Percentiles rank a stretch among this genome's conserved stretches.
Conservation (phyloP, 129 eudicot genomes). For the Glebionis coronaria region DNA sequence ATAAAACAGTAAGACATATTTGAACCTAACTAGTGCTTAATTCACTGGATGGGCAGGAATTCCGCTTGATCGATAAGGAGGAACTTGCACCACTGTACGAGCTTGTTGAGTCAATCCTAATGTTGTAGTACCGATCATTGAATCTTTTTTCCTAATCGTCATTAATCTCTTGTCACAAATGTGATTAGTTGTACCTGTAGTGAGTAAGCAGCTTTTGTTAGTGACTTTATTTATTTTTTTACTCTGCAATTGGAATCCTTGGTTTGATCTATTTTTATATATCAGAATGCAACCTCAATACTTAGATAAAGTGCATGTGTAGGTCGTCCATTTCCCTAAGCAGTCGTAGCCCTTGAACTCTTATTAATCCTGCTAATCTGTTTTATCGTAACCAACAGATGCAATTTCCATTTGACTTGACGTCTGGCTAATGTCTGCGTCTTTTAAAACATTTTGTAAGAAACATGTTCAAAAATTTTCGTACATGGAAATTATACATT, state of each 20-base stretch:
- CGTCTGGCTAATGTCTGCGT: not conserved
- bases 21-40: conserved; percentile 16
- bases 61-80: conserved; percentile 70
- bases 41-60: conserved; percentile 52
- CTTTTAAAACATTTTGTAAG: not conserved
- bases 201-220: conserved; percentile 28
- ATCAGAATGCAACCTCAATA: not conserved
- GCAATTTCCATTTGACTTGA: not conserved
- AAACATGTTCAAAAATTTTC: not conserved
- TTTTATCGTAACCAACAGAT: not conserved
- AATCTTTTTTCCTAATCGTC: not conserved
- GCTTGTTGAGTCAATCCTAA: conserved; percentile 76
- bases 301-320: not conserved
- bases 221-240: conserved; percentile 24
- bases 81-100: conserved; percentile 82
- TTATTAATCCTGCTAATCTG: not conserved
- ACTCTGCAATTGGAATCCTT: not conserved
- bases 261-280: not conserved
- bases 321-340: not conserved
- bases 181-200: conserved; percentile 16
- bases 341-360: not conserved
- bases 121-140: conserved; percentile 23
- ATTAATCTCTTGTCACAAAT: conserved; percentile 6
- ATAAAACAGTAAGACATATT: not conserved
- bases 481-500: too few relatives aligned